Evolutionary conservation across 225 moss, liverwort and hornwort species (phyloP).

Genomic region (Ulota crispa): DNA sequence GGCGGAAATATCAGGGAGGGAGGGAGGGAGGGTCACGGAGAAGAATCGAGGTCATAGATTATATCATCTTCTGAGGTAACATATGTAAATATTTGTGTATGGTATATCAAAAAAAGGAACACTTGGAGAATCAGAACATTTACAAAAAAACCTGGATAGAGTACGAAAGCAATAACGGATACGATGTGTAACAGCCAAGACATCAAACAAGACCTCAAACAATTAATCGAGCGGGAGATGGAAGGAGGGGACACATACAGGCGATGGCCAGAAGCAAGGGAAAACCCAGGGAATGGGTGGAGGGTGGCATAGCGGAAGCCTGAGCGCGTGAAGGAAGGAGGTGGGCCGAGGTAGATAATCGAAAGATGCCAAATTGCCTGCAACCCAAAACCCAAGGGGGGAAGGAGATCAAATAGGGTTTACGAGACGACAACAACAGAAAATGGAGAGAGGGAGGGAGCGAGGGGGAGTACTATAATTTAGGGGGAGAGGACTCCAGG

Average conservation of each 20-base stretch:
- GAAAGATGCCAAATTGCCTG: not conserved
- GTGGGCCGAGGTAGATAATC: not conserved
- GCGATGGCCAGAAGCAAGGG: conserved; percentile 15
- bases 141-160: not conserved
- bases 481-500: no score
- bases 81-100: no score
- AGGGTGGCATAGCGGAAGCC: conserved; percentile 27
- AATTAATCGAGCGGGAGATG: not conserved
- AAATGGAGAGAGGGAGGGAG: not conserved
- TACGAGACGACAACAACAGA: not conserved
- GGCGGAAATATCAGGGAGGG: not conserved
- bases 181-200: not conserved
- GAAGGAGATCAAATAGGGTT: not conserved
- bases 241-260: conserved; percentile 15
- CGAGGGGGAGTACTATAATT: no score
- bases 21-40: not conserved
- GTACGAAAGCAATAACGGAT: not conserved
- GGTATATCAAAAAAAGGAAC: not conserved
- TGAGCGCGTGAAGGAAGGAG: not conserved
- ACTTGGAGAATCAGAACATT: not conserved
- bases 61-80: not conserved
- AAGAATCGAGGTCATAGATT: not conserved
- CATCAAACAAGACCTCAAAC: not conserved
- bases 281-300: not conserved
- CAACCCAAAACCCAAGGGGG: not conserved